phyloP scores from a whole-genome alignment of 441 rosid species.

The Croton laevigatus region DNA sequence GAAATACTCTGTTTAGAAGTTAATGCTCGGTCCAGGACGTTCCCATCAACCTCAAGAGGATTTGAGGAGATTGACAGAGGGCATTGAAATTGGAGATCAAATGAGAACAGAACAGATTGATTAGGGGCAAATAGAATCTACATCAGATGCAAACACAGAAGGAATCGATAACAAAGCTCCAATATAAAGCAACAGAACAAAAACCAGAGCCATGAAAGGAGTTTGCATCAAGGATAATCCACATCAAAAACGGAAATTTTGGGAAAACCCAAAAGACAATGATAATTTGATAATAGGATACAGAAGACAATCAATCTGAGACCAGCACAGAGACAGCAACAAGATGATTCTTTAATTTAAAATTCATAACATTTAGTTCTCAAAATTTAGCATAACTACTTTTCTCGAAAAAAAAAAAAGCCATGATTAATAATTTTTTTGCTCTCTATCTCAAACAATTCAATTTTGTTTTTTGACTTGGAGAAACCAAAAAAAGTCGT shows the following conservation, averaged over 20 bases:
- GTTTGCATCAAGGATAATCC: neutral
- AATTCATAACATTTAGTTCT: too few species aligned
- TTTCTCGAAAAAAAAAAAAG: too few species aligned
- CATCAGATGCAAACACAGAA: slow-evolving; percentile 27
- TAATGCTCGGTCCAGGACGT: too few species aligned
- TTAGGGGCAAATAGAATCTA: slow-evolving; percentile 36
- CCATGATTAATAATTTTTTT: too few species aligned
- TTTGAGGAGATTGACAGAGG: slow-evolving; percentile 52
- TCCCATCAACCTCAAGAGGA: slow-evolving; percentile 74
- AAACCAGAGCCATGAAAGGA: slow-evolving; percentile 31
- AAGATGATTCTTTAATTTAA: too few species aligned
- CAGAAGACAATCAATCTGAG: neutral
- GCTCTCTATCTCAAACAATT: too few species aligned
- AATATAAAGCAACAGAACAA: slow-evolving; percentile 30
- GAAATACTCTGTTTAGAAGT: too few species aligned
- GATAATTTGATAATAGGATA: neutral
- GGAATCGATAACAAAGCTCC: slow-evolving; percentile 29
- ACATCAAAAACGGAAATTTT: neutral
- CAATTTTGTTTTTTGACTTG: too few species aligned
- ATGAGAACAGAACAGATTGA: slow-evolving; percentile 39
- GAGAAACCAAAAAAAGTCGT: too few species aligned
- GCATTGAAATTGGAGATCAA: slow-evolving; percentile 49
- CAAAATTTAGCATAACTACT: too few species aligned
- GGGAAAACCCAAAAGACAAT: slow-evolving; percentile 3
- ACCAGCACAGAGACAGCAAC: neutral